Percentiles rank a stretch among this genome's conserved stretches.
Evolutionary conservation across 805 yeast species (phyloP).

Genomic region (baker's yeast (Saccharomyces cerevisiae)): DNA sequence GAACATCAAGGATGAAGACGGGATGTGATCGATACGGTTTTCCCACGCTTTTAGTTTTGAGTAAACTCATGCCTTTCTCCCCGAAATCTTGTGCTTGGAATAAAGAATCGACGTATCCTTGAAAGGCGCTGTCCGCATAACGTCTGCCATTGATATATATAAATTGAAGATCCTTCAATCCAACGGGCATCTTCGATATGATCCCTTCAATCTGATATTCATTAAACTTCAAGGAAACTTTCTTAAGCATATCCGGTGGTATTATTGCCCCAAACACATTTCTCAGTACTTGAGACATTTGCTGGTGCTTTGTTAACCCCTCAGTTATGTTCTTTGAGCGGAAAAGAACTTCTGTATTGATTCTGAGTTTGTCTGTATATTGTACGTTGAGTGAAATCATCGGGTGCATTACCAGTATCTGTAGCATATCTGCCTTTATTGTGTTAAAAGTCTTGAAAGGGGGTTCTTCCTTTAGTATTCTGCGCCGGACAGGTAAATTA

Average conservation of each 20-base stretch:
- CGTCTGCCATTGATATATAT: constrained; percentile 38
- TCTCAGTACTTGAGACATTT: constrained; percentile 1
- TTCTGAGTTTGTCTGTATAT: constrained; percentile 3
- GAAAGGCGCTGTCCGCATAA: constrained; percentile 15
- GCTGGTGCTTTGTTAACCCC: not conserved
- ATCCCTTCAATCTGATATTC: constrained; percentile 31
- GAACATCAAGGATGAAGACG: constrained; percentile 31
- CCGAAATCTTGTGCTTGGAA: constrained; percentile 15
- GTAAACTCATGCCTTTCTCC: not conserved
- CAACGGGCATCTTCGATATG: constrained; percentile 32
- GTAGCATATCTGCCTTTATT: constrained; percentile 16
- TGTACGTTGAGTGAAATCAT: constrained; percentile 6
- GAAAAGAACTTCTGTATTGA: constrained; percentile 1
- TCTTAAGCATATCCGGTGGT: constrained; percentile 14
- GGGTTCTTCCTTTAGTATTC: constrained; percentile 10
- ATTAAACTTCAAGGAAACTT: constrained; percentile 13
- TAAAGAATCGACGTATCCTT: constrained; percentile 16
- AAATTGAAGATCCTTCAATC: constrained; percentile 36
- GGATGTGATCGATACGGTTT: constrained; percentile 34
- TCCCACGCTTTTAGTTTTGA: constrained; percentile 21
- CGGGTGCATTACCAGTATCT: constrained; percentile 15
- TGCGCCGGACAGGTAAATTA: constrained; percentile 24
- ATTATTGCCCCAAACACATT: constrained; percentile 14
- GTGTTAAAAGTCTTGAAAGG: constrained; percentile 4
- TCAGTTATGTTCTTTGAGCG: constrained; percentile 2